These are phyloP conservation scores for Olyra latifolia DNA, from an alignment of 176 grass and related monocot species.

Conservation along the genomic window DNA sequence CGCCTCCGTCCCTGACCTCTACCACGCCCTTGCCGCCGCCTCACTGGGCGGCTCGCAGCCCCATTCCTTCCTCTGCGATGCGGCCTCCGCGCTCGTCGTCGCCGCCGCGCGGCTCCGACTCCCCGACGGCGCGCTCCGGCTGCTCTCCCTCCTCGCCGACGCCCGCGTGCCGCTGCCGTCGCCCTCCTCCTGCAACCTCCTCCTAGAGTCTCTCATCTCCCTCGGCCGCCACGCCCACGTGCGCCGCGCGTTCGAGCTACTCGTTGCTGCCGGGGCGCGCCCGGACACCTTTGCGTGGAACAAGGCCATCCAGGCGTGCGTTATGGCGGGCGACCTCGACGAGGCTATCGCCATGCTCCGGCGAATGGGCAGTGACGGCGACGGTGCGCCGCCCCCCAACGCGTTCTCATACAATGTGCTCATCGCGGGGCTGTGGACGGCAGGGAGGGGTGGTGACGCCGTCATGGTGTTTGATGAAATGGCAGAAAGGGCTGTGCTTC, in stretches of 20 bases:
- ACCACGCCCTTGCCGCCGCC: constrained; percentile 19
- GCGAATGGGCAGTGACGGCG: constrained; percentile 39
- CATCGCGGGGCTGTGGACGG: constrained; percentile 42
- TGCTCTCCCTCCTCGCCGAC: constrained; percentile 41
- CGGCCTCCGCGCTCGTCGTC: constrained; percentile 32
- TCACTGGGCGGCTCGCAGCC: neutral
- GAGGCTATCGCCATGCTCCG: constrained; percentile 39
- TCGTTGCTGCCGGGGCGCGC: constrained; percentile 31
- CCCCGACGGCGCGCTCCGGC: constrained; percentile 40
- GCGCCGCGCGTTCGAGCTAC: constrained; percentile 38
- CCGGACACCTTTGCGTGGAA: constrained; percentile 55
- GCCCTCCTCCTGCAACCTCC: constrained; percentile 59
- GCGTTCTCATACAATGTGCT: constrained; percentile 67
- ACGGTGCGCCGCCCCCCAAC: constrained; percentile 25
- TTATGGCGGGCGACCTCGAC: constrained; percentile 44
- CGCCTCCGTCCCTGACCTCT: constrained; percentile 37
- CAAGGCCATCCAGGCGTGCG: constrained; percentile 48
- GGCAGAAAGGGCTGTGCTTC: constrained; percentile 22
- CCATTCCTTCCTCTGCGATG: constrained; percentile 37
- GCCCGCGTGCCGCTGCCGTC: constrained; percentile 38
- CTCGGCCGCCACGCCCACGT: constrained; percentile 38
- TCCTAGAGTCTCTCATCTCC: constrained; percentile 53
- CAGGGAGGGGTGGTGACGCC: constrained; percentile 24
- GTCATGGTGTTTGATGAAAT: constrained; percentile 62
- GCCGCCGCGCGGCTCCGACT: constrained; percentile 41